These are phyloP conservation scores for Cladosporium sp. DNA, from an alignment of 2,329 filamentous ascomycete genomes.

Conservation along the genomic window DNA sequence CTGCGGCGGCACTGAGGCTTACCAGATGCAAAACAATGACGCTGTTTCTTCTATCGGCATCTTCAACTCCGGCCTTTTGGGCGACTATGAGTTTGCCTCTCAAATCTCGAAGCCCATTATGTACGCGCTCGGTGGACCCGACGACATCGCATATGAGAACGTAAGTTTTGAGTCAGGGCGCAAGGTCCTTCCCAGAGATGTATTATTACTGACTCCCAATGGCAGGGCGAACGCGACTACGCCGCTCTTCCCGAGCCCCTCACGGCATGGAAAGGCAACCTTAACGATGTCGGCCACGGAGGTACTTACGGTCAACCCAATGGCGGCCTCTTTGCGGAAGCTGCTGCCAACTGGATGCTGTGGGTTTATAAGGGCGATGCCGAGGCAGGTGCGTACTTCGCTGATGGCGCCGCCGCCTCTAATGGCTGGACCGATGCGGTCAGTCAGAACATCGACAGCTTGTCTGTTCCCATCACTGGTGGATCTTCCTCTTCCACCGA, in stretches of 20 bases:
- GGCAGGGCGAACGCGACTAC: conserved; percentile 12
- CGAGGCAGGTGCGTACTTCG: conserved; percentile 9
- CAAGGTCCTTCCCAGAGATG: no score
- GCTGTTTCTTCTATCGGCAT: conserved; percentile 3
- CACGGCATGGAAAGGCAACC: conserved; percentile 10
- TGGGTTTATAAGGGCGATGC: conserved; percentile 9
- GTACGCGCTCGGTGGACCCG: conserved; percentile 4
- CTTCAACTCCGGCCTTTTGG: conserved; percentile 6
- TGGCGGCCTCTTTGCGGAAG: conserved; percentile 7
- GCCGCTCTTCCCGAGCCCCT: neutral
- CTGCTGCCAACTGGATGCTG: conserved; percentile 9
- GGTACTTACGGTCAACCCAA: conserved; percentile 9
- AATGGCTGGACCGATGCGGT: conserved; percentile 6
- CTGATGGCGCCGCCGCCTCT: neutral
- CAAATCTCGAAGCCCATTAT: conserved; percentile 8
- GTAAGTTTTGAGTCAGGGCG: no score
- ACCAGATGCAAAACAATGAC: conserved; percentile 8
- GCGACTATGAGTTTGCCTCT: neutral
- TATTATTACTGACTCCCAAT: neutral
- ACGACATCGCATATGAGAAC: conserved; percentile 9
- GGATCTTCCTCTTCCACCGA: neutral
- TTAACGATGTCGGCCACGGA: conserved; percentile 10
- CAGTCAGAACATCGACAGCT: conserved; percentile 12
- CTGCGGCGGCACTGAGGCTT: conserved; percentile 12
- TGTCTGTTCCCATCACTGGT: neutral